phyloP scores from a whole-genome alignment of 768 basidiomycete genomes.

The Trametes gibbosa region DNA sequence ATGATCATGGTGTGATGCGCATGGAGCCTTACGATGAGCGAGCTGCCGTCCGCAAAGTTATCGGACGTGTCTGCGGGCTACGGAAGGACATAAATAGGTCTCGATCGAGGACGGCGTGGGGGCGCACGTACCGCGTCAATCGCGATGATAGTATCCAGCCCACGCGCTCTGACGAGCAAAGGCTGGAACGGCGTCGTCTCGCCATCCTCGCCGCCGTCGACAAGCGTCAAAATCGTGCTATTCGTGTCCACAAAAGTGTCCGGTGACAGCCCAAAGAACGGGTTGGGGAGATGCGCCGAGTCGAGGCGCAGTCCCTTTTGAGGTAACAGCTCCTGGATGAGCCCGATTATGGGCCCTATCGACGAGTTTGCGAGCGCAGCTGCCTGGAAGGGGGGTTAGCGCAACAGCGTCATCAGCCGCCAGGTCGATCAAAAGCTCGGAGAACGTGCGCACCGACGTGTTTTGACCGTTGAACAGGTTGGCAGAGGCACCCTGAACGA shows the following conservation, averaged over 20 bases:
- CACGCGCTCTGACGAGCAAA: slow-evolving; percentile 65
- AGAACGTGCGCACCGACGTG: slow-evolving; percentile 21
- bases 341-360: slow-evolving; percentile 43
- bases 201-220: slow-evolving; percentile 68
- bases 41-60: slow-evolving; percentile 41
- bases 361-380: slow-evolving; percentile 32
- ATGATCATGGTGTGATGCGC: not conserved
- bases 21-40: slow-evolving; percentile 51
- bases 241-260: slow-evolving; percentile 53
- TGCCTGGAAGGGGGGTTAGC: not conserved
- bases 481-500: slow-evolving; percentile 74
- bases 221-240: slow-evolving; percentile 54
- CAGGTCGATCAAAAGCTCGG: too few species aligned
- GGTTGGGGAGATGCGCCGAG: slow-evolving; percentile 24
- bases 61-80: slow-evolving; percentile 50
- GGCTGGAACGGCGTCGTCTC: slow-evolving; percentile 74
- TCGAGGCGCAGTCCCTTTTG: slow-evolving; percentile 14
- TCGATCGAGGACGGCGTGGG: too few species aligned
- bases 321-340: slow-evolving; percentile 33
- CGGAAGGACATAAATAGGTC: not conserved
- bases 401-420: too few species aligned
- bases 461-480: slow-evolving; percentile 59
- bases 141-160: slow-evolving; percentile 72
- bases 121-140: slow-evolving; percentile 48
- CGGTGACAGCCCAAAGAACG: slow-evolving; percentile 51